Evolutionary conservation across 2,329 filamentous ascomycete species (phyloP).

Genomic region (Pseudopithomyces maydicus): DNA sequence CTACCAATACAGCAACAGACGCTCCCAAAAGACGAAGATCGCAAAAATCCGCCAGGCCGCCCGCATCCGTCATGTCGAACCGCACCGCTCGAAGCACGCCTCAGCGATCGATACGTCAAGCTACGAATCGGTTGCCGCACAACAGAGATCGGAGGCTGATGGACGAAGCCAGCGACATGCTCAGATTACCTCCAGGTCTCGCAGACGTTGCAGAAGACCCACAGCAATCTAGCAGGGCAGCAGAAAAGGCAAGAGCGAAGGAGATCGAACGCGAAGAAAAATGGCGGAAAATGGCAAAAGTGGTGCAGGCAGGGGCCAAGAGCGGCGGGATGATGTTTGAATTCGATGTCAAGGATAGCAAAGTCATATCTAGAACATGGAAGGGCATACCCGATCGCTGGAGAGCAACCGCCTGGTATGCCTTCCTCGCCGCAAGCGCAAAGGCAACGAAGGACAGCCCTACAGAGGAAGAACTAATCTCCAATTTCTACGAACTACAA

Average conservation of each 20-base stretch:
- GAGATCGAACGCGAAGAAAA: slow-evolving; percentile 68
- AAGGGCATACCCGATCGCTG: slow-evolving; percentile 97
- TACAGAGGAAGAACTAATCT: slow-evolving; percentile 73
- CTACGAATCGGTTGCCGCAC: slow-evolving; percentile 58
- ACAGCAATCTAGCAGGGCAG: slow-evolving; percentile 53
- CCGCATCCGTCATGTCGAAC: slow-evolving; percentile 43
- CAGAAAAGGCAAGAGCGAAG: slow-evolving; percentile 59
- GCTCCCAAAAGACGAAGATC: slow-evolving; percentile 48
- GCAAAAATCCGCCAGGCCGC: slow-evolving; percentile 50
- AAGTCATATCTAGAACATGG: slow-evolving; percentile 91
- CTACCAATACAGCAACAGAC: slow-evolving; percentile 43
- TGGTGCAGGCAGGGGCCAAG: slow-evolving; percentile 50
- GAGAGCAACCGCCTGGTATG: slow-evolving; percentile 92
- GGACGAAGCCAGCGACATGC: slow-evolving; percentile 68
- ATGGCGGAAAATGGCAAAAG: slow-evolving; percentile 69
- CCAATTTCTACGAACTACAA: slow-evolving; percentile 74
- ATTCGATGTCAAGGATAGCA: slow-evolving; percentile 78
- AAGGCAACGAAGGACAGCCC: slow-evolving; percentile 65
- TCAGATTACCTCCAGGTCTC: slow-evolving; percentile 62
- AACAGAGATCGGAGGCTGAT: slow-evolving; percentile 60
- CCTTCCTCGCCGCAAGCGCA: slow-evolving; percentile 82
- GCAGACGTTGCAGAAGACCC: slow-evolving; percentile 48
- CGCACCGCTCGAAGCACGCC: slow-evolving; percentile 43
- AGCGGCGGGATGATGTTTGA: slow-evolving; percentile 71
- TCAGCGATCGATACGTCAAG: slow-evolving; percentile 55